Evolutionary conservation across 306 rosid genomes (phyloP).

Genomic region (Malus orientalis): DNA sequence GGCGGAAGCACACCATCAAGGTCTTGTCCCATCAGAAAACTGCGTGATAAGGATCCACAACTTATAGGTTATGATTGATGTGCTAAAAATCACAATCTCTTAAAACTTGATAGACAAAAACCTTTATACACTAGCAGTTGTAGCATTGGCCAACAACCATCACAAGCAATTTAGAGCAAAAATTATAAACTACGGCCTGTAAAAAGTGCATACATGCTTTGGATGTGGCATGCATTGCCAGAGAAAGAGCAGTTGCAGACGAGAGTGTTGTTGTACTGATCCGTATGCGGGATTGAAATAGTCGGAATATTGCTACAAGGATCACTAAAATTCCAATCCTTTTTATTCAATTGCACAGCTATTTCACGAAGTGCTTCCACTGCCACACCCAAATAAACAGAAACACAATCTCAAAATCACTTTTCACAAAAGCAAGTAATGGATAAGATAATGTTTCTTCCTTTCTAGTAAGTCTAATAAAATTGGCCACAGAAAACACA

Average conservation of each 20-base stretch:
- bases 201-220: conserved; percentile 12
- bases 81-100: neutral
- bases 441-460: neutral
- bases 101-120: too few relatives aligned
- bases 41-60: neutral
- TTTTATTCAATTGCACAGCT: conserved; percentile 17
- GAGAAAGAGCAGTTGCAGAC: conserved; percentile 20
- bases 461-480: neutral
- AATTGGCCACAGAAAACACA: neutral
- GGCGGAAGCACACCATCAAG: conserved; percentile 32
- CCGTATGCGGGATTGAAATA: neutral
- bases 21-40: conserved; percentile 6
- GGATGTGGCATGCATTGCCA: conserved; percentile 8
- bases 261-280: conserved; percentile 10
- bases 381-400: conserved; percentile 3
- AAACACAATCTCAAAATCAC: neutral
- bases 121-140: too few relatives aligned
- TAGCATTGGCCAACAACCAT: neutral
- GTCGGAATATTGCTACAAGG: conserved; percentile 14
- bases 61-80: neutral
- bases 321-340: conserved; percentile 17
- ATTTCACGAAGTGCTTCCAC: conserved; percentile 14
- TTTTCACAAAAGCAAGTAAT: neutral
- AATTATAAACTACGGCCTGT: neutral
- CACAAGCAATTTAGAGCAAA: neutral